These are phyloP conservation scores for Globisporangium apiculatum DNA, from an alignment of 352 stramenopile species.

Conservation along the genomic window DNA sequence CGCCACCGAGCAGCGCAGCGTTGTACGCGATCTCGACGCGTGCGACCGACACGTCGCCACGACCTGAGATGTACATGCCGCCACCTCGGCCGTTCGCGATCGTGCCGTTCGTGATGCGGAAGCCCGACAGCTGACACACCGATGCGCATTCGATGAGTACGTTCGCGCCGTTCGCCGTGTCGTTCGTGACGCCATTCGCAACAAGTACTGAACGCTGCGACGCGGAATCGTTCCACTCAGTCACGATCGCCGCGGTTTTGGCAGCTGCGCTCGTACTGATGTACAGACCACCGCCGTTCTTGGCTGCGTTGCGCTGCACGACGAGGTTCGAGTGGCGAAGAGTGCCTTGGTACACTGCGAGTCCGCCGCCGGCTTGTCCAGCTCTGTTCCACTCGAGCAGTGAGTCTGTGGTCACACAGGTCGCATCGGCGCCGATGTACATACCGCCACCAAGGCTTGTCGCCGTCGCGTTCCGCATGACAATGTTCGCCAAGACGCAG, in stretches of 20 bases:
- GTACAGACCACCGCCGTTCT: slow-evolving; percentile 21
- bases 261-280: slow-evolving; percentile 7
- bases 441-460: slow-evolving; percentile 19
- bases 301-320: slow-evolving; percentile 19
- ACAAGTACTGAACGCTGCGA: slow-evolving; percentile 17
- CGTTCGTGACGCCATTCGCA: slow-evolving; percentile 15
- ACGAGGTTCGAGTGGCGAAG: slow-evolving; percentile 28
- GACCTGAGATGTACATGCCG: slow-evolving; percentile 24
- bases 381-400: slow-evolving; percentile 18
- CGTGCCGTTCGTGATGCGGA: slow-evolving; percentile 17
- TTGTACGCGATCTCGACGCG: slow-evolving; percentile 21
- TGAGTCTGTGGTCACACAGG: slow-evolving; percentile 20
- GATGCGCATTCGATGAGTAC: slow-evolving; percentile 17
- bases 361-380: slow-evolving; percentile 18
- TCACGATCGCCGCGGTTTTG: slow-evolving; percentile 1
- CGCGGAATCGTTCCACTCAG: neutral
- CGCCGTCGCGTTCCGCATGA: slow-evolving; percentile 17
- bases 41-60: slow-evolving; percentile 14
- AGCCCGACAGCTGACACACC: slow-evolving; percentile 17
- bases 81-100: slow-evolving; percentile 18
- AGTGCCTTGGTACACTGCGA: slow-evolving; percentile 19
- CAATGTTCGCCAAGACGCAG: slow-evolving; percentile 14
- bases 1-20: slow-evolving; percentile 21
- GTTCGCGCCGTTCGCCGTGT: slow-evolving; percentile 18
- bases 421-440: slow-evolving; percentile 17